Base-by-base conservation (phyloP, 1,284 basidiomycete genomes). In the Inonotus obliquus region DNA sequence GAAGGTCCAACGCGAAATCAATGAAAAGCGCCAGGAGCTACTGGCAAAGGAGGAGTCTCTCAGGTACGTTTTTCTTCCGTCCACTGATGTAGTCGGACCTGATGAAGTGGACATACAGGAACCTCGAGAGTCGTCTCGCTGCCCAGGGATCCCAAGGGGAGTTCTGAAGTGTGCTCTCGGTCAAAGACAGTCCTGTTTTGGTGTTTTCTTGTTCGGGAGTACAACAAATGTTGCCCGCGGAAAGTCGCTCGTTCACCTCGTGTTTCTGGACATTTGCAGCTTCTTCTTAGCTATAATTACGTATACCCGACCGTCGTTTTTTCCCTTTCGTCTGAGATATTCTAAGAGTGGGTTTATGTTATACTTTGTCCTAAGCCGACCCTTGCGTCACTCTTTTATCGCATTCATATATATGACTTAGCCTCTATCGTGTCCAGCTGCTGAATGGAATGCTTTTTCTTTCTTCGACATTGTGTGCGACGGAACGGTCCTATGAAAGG, bases 1-100 rank as follows among this genome's bases (percentile, higher is more conserved):
- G 75, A 95, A 94, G 75, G 95, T 98, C 41, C 96, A 98, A 76
- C 87, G 97, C 64, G 97, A 99, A 82, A 96, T 99, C 77, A 94
- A 94, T 76, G 93, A 99, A 81, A 98, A 98, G 83, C 84, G 96
- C 71, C 97, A 99, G 75, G 96, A 99, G 75, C 78, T 99, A 66
- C 76, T 95, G 70, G 93, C 94, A 54, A 96, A 96, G 75, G 94
- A 96, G 74, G 94, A 96, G 75, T 90, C 89, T 44, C 86, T 92
- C 70, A 84, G 90, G 89, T 89, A 65, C 60, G 79, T n/a, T 11
- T 45, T 6, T 57, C 21, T 27, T 47, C 19, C 5, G 11, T 47
- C 2, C 17, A 14, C 13, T 17, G 27, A 47, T 29, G 25, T 17
- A 45, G n/a, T 57, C 32, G 17, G 49, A 57, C 37, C 53, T 67